A percentile compares a stretch with the other conserved stretches of the same genome.
Conservation (phyloP, 2,329 filamentous ascomycete species). For the Pseudopithomyces chartarum region DNA sequence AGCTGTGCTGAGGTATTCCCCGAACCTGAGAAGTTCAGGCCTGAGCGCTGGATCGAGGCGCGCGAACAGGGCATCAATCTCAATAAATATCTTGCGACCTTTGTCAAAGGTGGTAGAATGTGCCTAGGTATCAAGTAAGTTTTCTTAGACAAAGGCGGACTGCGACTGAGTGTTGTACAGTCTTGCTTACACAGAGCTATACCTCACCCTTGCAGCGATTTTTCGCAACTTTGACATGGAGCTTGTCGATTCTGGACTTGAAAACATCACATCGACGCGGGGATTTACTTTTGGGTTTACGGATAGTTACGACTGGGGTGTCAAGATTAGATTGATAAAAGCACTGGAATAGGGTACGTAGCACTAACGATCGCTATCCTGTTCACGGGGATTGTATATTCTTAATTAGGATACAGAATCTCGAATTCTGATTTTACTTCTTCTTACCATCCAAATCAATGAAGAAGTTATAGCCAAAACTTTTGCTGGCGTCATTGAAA, state of each 20-base stretch:
- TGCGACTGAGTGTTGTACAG: constrained; percentile 24
- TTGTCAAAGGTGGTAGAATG: constrained; percentile 44
- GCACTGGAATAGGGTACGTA: constrained; percentile 3
- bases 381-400: no score
- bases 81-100: constrained; percentile 45
- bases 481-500: constrained; percentile 63
- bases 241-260: constrained; percentile 16
- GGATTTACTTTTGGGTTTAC: constrained; percentile 14
- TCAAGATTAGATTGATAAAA: constrained; percentile 11
- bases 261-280: constrained; percentile 12
- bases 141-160: background rate
- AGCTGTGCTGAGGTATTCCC: constrained; percentile 29
- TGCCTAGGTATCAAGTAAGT: constrained; percentile 44
- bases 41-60: constrained; percentile 23
- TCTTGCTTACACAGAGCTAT: constrained; percentile 28
- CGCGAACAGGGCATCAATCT: constrained; percentile 19
- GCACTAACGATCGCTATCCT: no score
- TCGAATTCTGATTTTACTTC: constrained; percentile 6
- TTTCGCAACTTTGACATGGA: constrained; percentile 21
- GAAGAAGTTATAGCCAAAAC: constrained; percentile 65
- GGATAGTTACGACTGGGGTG: constrained; percentile 13
- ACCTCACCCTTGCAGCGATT: constrained; percentile 16
- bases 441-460: constrained; percentile 60
- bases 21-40: constrained; percentile 17
- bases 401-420: no score